phyloP scores from a whole-genome alignment of 441 rosid genomes.

The Arabidopsis lyrata region DNA sequence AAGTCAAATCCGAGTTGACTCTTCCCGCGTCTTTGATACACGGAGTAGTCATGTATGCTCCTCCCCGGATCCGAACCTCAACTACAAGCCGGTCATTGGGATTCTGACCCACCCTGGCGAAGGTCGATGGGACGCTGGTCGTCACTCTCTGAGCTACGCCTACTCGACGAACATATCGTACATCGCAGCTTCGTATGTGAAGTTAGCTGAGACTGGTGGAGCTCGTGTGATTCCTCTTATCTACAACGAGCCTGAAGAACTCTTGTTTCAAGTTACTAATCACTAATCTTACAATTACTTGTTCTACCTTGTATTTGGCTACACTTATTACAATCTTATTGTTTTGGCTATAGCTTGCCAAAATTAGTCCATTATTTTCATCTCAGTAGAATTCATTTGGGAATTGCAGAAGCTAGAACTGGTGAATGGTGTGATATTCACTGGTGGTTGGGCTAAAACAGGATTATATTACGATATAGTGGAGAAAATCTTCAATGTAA shows the following conservation, averaged over 20 bases:
- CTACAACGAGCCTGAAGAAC: constrained; percentile 69
- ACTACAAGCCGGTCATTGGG: constrained; percentile 81
- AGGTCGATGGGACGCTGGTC: constrained; percentile 43
- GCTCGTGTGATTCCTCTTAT: constrained; percentile 90
- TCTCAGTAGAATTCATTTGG: background rate
- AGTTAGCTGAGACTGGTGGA: constrained; percentile 87
- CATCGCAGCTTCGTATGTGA: constrained; percentile 89
- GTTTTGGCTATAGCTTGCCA: background rate
- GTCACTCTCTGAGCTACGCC: constrained; percentile 42
- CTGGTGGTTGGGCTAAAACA: constrained; percentile 87
- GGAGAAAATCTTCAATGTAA: constrained; percentile 61
- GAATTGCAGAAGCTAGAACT: constrained; percentile 74
- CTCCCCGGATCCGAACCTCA: constrained; percentile 56
- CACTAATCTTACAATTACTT: background rate
- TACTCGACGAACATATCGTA: constrained; percentile 61
- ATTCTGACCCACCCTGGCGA: constrained; percentile 87
- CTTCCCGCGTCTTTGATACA: background rate
- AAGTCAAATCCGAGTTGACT: constrained; percentile 33
- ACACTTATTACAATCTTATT: no score
- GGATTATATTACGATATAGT: constrained; percentile 70
- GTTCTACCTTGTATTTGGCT: background rate
- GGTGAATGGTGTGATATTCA: constrained; percentile 81
- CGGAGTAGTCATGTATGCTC: constrained; percentile 48
- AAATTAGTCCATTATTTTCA: background rate
- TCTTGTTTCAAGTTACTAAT: constrained; percentile 61